These are phyloP conservation scores for Acanthamoeba rhysodes DNA, from an alignment of 208 protist genomes.

Conservation along the genomic window DNA sequence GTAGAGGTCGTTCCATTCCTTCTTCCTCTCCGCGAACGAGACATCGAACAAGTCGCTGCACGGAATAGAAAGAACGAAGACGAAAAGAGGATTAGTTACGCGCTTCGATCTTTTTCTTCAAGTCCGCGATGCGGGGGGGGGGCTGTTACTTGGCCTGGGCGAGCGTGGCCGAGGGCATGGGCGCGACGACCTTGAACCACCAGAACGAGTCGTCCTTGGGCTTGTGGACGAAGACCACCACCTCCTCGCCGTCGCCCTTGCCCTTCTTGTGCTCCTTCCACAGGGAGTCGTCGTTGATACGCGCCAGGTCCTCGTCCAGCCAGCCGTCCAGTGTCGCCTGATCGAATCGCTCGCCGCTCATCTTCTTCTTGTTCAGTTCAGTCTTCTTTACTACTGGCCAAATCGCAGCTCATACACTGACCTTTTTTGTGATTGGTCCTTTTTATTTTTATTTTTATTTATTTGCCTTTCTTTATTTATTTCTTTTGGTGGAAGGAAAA, in stretches of 20 bases:
- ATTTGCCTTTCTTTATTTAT: too few species aligned
- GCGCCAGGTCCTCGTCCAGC: conserved; percentile 44
- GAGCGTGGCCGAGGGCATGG: conserved; percentile 40
- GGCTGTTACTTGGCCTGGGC: not conserved
- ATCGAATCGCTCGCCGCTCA: not conserved
- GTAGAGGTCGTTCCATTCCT: conserved; percentile 42
- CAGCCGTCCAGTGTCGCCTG: not conserved
- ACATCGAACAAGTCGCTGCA: conserved; percentile 34
- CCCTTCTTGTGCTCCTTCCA: conserved; percentile 49
- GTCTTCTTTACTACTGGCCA: too few species aligned
- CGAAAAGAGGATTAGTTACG: not conserved
- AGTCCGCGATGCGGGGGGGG: not conserved
- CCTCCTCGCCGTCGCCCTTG: not conserved
- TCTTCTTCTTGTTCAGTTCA: not conserved
- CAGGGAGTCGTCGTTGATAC: not conserved
- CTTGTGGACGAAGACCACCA: conserved; percentile 7
- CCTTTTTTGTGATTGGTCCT: too few species aligned
- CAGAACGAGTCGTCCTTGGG: conserved; percentile 25
- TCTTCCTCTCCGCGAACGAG: conserved; percentile 8
- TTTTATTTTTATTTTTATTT: too few species aligned
- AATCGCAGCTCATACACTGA: too few species aligned
- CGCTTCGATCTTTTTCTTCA: not conserved
- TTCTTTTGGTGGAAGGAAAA: too few species aligned
- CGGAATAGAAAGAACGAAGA: not conserved
- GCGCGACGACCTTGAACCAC: conserved; percentile 56